Base-by-base conservation (phyloP, 2,329 filamentous ascomycete species). In the Colletotrichum sansevieriae region DNA sequence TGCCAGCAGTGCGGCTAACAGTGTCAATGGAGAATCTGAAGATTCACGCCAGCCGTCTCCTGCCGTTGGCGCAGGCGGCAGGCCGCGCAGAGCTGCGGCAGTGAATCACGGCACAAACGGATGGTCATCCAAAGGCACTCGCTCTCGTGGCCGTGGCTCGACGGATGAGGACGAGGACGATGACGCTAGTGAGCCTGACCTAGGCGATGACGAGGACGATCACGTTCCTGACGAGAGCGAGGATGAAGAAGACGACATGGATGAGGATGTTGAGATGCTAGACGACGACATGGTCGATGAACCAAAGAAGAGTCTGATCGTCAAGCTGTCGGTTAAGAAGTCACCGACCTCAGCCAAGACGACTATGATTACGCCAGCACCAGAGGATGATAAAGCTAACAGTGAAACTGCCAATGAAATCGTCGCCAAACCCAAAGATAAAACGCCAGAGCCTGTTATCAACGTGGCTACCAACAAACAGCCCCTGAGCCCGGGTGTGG, bases 161-260 rank as follows among this genome's bases (percentile, higher is more conserved):
- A 88, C 69, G 74, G 89, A 83, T 35, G 83, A 83, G 20, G 88
- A 93, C 13, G 91, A 93, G 9, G 66, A 67, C 10, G 66, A 61
- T 12, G 29, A 88, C 7, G 91, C 91, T 61, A 90, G 89, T 69
- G 91, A 93, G 72, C 93, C 90, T 76, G 91, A 94, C 51, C 91
- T 91, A 58, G 92, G 90, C 11, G 92, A 92, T 63, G 92, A 94
- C 66, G 91, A 92, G 65, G 90, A 93, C 63, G 90, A 90, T 6
- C 90, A 92, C 60, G 84, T 91, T 18, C 87, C 88, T 0, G 84
- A 88, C 60, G 87, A 87, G 51, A 82, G 83, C 3, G 88, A 90
- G 41, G 84, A 87, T 8, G 89, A 90, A 3, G 82, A 83, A 4
- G 87, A 88, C 35, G 84, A 88, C 1, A 82, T 84, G n/a, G 87